Base-by-base conservation (phyloP, 768 basidiomycete genomes). In the Mycena filopes region DNA sequence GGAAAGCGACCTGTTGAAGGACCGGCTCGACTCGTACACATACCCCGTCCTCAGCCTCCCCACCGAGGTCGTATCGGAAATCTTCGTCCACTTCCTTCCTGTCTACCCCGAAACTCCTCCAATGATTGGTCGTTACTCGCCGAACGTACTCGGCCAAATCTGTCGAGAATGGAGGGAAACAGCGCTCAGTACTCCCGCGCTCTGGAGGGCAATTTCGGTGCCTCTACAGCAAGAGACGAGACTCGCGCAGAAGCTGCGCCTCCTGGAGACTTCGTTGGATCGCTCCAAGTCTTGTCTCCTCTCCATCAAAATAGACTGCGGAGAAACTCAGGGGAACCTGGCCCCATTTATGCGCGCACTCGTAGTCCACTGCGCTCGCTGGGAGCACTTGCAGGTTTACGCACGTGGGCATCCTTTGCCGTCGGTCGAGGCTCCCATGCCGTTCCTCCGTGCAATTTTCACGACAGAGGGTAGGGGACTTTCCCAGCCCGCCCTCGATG, bases 11-110 rank as follows among this genome's bases (percentile, higher is more conserved):
- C 28, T 47, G 7, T 0, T 36, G 16, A 29, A 56, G 43, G 23
- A 21, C 12, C 43, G 31, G 21, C 28, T 46, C 9, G 43, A 47
- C 13, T 43, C 29, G 20, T 56, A 45, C 43, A 46, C 21, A 36
- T 56, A 47, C 8, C 55, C 55, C 18, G 45, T 47, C 31, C 55
- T 56, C 29, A 36, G 26, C 6, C 26, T 60, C 7, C 59, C 59
- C 31, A 31, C 36, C 29, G 59, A 60, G 48, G 20, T 58, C 23
- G 25, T 58, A 8, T 20, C 45, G 9, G 45, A 47, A 10, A 49
- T 48, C 2, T 58, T 58, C 46, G 10, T 47, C 10, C 31, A 20
- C 2, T 58, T 38, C 36, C 45, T 58, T 16, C 57, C 59, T 0
- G 23, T 29, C 1, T 60, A 60, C 16, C 59, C 59, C 5, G 25